Evolutionary conservation across 805 yeast species (phyloP).

Genomic region (Pichia membranifaciens): DNA sequence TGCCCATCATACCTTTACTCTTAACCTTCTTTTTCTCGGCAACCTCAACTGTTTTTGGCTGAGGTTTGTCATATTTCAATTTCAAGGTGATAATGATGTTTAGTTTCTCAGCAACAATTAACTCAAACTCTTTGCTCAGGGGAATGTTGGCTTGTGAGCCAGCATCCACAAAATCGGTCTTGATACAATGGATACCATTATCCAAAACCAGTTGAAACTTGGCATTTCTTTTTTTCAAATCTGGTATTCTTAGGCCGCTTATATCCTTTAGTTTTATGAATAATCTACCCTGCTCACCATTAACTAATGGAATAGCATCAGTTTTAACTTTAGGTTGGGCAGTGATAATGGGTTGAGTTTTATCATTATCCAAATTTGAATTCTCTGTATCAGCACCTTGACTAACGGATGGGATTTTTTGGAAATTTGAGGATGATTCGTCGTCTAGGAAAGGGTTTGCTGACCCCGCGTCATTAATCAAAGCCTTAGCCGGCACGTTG

Average conservation of each 20-base stretch:
- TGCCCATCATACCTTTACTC: conserved; percentile 27
- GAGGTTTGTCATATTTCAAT: conserved; percentile 48
- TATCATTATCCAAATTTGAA: background rate
- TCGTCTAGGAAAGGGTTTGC: conserved; percentile 5
- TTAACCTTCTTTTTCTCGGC: conserved; percentile 37
- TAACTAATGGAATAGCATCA: conserved; percentile 11
- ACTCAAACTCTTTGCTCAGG: conserved; percentile 73
- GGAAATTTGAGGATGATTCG: background rate
- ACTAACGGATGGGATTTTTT: conserved; percentile 3
- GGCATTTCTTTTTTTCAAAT: conserved; percentile 39
- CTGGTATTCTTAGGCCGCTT: conserved; percentile 43
- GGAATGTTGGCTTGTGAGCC: conserved; percentile 25
- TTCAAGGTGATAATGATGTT: conserved; percentile 71
- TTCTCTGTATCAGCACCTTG: background rate
- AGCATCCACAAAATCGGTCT: conserved; percentile 43
- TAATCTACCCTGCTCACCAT: conserved; percentile 42
- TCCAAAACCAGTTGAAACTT: conserved; percentile 55
- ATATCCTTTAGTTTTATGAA: conserved; percentile 47
- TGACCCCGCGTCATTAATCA: background rate
- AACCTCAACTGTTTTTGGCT: conserved; percentile 52
- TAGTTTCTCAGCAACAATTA: conserved; percentile 53
- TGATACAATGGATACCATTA: conserved; percentile 75
- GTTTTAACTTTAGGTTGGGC: background rate
- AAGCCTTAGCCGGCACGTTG: background rate
- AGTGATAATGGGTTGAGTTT: background rate